These are phyloP conservation scores for Euclidium syriacum DNA, from an alignment of 345 rosid genomes.

Conservation along the genomic window DNA sequence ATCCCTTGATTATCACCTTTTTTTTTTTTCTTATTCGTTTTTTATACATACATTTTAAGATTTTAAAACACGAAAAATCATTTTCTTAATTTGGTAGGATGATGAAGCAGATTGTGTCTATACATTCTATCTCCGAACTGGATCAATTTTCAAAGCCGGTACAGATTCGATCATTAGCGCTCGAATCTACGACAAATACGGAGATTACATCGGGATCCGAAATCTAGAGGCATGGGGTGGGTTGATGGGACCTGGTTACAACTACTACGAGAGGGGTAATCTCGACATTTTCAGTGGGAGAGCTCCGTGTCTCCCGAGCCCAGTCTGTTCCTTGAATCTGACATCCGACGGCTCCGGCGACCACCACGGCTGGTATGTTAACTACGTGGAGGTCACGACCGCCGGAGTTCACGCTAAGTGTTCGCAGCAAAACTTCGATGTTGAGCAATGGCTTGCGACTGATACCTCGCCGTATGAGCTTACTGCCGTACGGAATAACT, in stretches of 20 bases:
- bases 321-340: conserved; percentile 64
- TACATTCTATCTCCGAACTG: conserved; percentile 65
- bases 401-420: conserved; percentile 60
- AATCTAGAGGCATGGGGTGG: conserved; percentile 82
- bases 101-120: conserved; percentile 58
- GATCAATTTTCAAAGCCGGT: conserved; percentile 75
- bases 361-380: conserved; percentile 83
- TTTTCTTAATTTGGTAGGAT: conserved; percentile 30
- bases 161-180: conserved; percentile 68
- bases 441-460: conserved; percentile 89
- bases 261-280: conserved; percentile 88
- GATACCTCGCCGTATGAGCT: conserved; percentile 64
- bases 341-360: conserved; percentile 73
- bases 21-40: background rate
- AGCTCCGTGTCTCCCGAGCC: conserved; percentile 47
- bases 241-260: conserved; percentile 61
- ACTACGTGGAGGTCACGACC: conserved; percentile 72
- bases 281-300: conserved; percentile 81
- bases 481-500: conserved; percentile 46
- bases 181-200: conserved; percentile 42
- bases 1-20: background rate
- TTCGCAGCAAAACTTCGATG: conserved; percentile 44
- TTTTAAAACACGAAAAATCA: no score
- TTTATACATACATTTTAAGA: no score
- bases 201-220: conserved; percentile 35